Conservation (phyloP, 1,284 basidiomycete species). For the Pterula multifida region DNA sequence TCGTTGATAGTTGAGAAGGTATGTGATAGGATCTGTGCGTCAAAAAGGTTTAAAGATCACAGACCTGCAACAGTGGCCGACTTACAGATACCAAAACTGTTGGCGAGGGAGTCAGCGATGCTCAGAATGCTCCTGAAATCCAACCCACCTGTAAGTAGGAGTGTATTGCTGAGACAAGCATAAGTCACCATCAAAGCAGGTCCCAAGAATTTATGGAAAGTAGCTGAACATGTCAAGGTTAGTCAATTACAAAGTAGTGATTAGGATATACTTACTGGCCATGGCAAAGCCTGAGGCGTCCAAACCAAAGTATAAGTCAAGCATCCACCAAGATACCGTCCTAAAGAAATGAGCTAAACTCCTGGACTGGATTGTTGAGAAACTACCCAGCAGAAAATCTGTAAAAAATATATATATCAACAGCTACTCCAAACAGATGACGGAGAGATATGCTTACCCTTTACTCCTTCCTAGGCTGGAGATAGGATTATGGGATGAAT, state of each 20-base stretch:
- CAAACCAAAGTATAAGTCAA: conserved; percentile 81
- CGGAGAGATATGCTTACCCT: background rate
- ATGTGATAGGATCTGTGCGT: conserved; percentile 74
- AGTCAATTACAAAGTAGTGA: background rate
- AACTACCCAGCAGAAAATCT: background rate
- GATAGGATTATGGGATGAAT: background rate
- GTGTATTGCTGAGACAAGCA: conserved; percentile 80
- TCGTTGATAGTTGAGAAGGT: conserved; percentile 88
- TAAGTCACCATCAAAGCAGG: conserved; percentile 82
- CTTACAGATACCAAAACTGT: conserved; percentile 71
- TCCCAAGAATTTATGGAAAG: conserved; percentile 77
- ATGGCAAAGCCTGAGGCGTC: conserved; percentile 77
- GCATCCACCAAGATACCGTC: conserved; percentile 83
- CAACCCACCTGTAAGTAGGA: conserved; percentile 61
- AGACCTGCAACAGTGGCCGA: conserved; percentile 10
- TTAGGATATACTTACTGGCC: conserved; percentile 42
- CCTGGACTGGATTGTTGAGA: background rate
- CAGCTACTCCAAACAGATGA: background rate
- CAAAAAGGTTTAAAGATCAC: conserved; percentile 7
- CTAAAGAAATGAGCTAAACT: conserved; percentile 19
- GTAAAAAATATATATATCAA: too few relatives aligned
- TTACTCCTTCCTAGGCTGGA: background rate
- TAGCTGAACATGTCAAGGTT: conserved; percentile 24
- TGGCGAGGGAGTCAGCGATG: conserved; percentile 3
- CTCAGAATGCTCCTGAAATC: background rate